Conservation (phyloP, 2,329 filamentous ascomycete species). For the Monilinia vaccinii-corymbosi region DNA sequence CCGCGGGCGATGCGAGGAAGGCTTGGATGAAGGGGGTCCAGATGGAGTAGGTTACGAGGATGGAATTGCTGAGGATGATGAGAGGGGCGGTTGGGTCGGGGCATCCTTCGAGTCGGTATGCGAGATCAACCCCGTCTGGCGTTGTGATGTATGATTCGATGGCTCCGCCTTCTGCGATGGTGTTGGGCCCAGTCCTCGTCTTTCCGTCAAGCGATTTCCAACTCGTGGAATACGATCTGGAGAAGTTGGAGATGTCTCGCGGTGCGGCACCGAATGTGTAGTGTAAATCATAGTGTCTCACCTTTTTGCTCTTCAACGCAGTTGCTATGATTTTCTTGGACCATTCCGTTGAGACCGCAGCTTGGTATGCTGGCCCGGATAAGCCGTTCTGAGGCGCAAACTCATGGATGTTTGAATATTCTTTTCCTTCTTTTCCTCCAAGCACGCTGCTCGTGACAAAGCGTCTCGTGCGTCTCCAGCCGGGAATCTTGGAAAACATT, state of each 20-base stretch:
- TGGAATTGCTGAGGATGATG: conserved; percentile 70
- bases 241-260: conserved; percentile 45
- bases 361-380: conserved; percentile 53
- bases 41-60: conserved; percentile 69
- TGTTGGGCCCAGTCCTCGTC: conserved; percentile 27
- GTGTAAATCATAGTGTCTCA: conserved; percentile 60
- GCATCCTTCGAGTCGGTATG: conserved; percentile 69
- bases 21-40: conserved; percentile 62
- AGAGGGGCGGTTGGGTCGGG: conserved; percentile 56
- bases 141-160: conserved; percentile 62
- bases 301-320: conserved; percentile 46
- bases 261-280: conserved; percentile 73
- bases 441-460: conserved; percentile 56
- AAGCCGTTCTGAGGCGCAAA: conserved; percentile 60
- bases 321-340: conserved; percentile 48
- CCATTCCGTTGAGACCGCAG: conserved; percentile 54
- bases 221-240: conserved; percentile 17
- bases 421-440: conserved; percentile 45
- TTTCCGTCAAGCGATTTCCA: conserved; percentile 40
- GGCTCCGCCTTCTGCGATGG: conserved; percentile 39
- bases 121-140: conserved; percentile 56
- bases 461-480: conserved; percentile 66
- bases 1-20: conserved; percentile 22
- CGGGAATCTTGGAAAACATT: conserved; percentile 64
- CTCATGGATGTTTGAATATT: conserved; percentile 63